Percentiles rank a stretch among this genome's conserved stretches.
Conservation (phyloP, 139 green algal genomes). For the Coelastrella sp. region DNA sequence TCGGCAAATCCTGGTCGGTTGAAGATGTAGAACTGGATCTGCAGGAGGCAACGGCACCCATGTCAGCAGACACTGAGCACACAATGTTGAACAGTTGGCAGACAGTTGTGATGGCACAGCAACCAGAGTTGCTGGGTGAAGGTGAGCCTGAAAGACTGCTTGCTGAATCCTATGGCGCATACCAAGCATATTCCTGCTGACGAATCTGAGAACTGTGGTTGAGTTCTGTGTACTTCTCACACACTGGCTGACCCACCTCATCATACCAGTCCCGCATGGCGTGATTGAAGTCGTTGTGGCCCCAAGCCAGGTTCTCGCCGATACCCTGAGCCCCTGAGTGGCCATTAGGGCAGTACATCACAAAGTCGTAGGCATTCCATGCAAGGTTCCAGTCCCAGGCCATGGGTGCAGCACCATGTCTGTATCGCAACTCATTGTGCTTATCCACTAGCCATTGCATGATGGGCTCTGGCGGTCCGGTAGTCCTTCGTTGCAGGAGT, state of each 20-base stretch:
- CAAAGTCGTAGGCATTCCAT: slow-evolving; percentile 33
- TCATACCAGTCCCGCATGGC: slow-evolving; percentile 48
- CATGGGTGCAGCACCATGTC: slow-evolving; percentile 18
- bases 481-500: background rate
- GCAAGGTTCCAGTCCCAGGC: slow-evolving; percentile 44
- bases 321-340: slow-evolving; percentile 29
- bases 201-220: background rate
- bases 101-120: background rate
- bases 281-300: slow-evolving; percentile 45
- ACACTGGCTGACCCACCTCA: slow-evolving; percentile 22
- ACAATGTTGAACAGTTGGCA: background rate
- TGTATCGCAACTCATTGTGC: slow-evolving; percentile 37
- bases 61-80: background rate
- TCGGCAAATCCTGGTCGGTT: slow-evolving; percentile 16
- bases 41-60: background rate
- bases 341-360: slow-evolving; percentile 32
- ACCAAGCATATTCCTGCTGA: too few relatives aligned
- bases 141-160: background rate
- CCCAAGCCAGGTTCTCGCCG: slow-evolving; percentile 46
- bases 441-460: slow-evolving; percentile 40
- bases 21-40: slow-evolving; percentile 52
- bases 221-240: background rate
- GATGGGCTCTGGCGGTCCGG: slow-evolving; percentile 21
- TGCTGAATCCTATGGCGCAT: too few relatives aligned
- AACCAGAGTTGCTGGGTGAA: background rate